Base-by-base conservation (phyloP, 1,139 yeast species). In the Meyerozyma elateridarum region DNA sequence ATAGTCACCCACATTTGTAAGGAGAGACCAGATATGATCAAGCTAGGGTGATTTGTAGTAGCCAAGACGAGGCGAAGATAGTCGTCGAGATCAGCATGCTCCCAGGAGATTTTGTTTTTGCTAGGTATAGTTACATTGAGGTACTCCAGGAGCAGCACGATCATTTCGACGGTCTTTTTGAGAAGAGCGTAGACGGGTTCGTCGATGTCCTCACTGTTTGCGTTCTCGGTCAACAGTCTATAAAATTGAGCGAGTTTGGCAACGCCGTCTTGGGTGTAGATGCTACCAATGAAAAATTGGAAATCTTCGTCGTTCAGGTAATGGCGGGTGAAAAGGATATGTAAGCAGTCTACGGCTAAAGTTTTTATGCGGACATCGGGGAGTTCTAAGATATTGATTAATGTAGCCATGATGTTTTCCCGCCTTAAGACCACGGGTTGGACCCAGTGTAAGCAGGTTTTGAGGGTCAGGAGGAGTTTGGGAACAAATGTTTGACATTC, bases 1-100 rank as follows among this genome's bases (percentile, higher is more conserved):
- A 91, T 78, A 1, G 93, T 78, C 36, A 95, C 89, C 98, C 98
- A 93, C 64, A 91, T 84, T 51, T 89, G 96, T 36, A 91, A 61
- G 0, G 96, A 85, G 22, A 89, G 69, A 0, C 96, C 96, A 33
- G 95, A 83, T 3, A 91, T 79, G n/a, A 91, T 83, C 37, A 91
- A 67, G 47, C 95, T 84, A 21, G 88, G 84, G 50, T 88, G 93
- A 46, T 70, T 73, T 0, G 96, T 85, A 1, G 96, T 87, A 29
- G 77, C 73, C 29, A 91, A 63, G 4, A 93, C 88, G 25, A 93
- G 69, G 35, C 73, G 70, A 39, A 89, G 67, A 50, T 85, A 91
- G 32, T 74, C 76, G 21, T 63, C 65, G 5, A 79, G 61, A 49
- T 81, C 85, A 1, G 81, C 66, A 20, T 64, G 59, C 14, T 69